Base-by-base conservation (phyloP, 495 filamentous ascomycete species). In the Neurospora discreta region DNA sequence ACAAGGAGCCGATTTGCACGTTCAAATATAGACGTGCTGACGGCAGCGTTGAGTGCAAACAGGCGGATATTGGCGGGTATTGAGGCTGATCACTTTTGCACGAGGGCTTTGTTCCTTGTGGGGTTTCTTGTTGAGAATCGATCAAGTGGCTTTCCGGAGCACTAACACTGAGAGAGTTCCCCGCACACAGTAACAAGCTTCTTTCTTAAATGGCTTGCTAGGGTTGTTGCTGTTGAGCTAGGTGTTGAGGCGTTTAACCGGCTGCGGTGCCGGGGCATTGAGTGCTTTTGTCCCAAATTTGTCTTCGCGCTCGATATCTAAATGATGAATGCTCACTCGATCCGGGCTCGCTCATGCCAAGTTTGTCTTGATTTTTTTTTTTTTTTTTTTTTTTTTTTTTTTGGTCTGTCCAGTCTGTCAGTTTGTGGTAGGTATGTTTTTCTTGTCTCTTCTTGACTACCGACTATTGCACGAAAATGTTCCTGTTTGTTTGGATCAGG, bases 11-110 rank as follows among this genome's bases (percentile, higher is more conserved):
- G 3, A 42, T 6, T n/a, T 5, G 30, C 38, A 70, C 73, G 15
- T 71, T 44, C 42, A 26, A 23, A 1, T 80, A 77, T 67, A 65
- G 18, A 39, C 75, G 79, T 40, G 78, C 79, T 11, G 71, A 74
- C 38, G 79, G 78, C 30, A 30, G 46, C 26, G 15, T 65, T 33
- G 38, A 67, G 26, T 10, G 43, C 42, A 33, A 72, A 23, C 23
- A 33, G 43, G 11, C 67, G 18, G 39, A 70, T 41, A 15, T 16
- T 16, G 41, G 2, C 40, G 13, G n/a, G 15, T 44, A 68, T 15
- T 36, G 65, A 69, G 16, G 39, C 9, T 26, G 36, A 72, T 4
- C 33, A 70, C 26, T 13, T 68, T 13, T 60, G 2, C 52, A 36
- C 13, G 46, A 36, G 23, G 13, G 52, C 33, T 60, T 1, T 60